Evolutionary conservation across 73 alveolate species (phyloP), one percentile per base, ranked within the genome.

Genomic region (Effrenium voratum): DNA sequence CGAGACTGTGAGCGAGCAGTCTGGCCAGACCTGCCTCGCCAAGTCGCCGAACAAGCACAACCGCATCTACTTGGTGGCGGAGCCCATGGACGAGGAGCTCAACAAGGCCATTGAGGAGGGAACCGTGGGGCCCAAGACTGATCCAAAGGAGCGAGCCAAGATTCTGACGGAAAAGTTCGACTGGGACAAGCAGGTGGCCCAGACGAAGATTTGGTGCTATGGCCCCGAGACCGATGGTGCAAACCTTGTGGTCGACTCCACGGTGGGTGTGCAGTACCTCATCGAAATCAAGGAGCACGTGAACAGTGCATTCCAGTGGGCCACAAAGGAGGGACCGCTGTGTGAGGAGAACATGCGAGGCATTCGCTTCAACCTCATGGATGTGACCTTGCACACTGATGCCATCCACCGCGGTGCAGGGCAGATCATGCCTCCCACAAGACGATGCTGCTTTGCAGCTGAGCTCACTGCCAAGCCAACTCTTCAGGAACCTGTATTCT

Each of bases 401-500:
- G 99, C 99, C 19, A 98, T 99, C 72, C 99, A 99, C 96, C 99
- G 99, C 99, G 99, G 99, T 88, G 99, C 99, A 59, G 99, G 99
- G 60, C 99, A 99, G 99, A 99, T 99, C 99, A 99, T 99, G 99
- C 99, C 99, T 87, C 99, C 99, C 70, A 99, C 99, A 50, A 99
- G 99, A 99, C 99, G 99, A 99, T 99, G 99, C 96, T 99, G 98
- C 99, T 99, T 99, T 98, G 99, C 99, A 95, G 99, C 99, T 66
- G 99, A 99, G 98, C 99, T 99, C 98, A 99, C 99, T 88, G 99
- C 99, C 76, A 55, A 98, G 98, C 99, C 99, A 88, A 99, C 99
- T 99, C 99, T 99, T 99, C 99, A 99, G 98, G 99, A 99, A 99
- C 99, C 99, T 34, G 99, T 99, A 99, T 99, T 99, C 99, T 98